Percentiles rank a stretch among this genome's conserved stretches.
These are phyloP conservation scores for Eutrema salsugineum DNA, from an alignment of 441 rosid species.

Conservation along the genomic window DNA sequence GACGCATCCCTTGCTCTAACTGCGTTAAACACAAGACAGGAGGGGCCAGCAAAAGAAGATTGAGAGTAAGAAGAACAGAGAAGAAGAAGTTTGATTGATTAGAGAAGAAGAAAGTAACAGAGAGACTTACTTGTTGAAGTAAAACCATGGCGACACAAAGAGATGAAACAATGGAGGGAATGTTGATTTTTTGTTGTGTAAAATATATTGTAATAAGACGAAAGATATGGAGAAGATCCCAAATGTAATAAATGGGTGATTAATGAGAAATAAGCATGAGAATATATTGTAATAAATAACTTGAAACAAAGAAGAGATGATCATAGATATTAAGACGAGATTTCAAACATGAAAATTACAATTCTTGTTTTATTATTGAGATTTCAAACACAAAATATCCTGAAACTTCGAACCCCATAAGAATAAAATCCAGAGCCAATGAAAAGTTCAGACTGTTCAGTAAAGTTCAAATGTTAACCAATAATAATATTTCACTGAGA, in stretches of 20 bases:
- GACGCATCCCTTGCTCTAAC: constrained; percentile 35
- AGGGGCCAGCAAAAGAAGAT: too few species aligned
- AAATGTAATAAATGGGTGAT: constrained; percentile 14
- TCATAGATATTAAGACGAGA: neutral
- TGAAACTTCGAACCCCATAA: too few species aligned
- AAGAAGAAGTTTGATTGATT: neutral
- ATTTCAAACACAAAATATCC: neutral
- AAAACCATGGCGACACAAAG: constrained; percentile 27
- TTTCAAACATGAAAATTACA: neutral
- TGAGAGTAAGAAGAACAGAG: too few species aligned
- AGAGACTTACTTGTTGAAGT: constrained; percentile 39
- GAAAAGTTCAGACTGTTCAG: too few species aligned
- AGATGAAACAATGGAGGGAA: neutral
- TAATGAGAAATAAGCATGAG: constrained; percentile 15
- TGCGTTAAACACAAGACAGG: constrained; percentile 9
- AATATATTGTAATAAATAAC: neutral
- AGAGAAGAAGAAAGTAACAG: constrained; percentile 10
- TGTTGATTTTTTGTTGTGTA: neutral
- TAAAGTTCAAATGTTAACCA: too few species aligned
- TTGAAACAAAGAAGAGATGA: neutral
- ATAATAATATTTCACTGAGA: too few species aligned
- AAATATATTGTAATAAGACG: neutral
- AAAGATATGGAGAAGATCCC: constrained; percentile 17
- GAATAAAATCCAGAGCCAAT: too few species aligned
- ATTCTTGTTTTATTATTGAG: too few species aligned